phyloP scores from a whole-genome alignment of 139 green algal species.

The Desmodesmus armatus region DNA sequence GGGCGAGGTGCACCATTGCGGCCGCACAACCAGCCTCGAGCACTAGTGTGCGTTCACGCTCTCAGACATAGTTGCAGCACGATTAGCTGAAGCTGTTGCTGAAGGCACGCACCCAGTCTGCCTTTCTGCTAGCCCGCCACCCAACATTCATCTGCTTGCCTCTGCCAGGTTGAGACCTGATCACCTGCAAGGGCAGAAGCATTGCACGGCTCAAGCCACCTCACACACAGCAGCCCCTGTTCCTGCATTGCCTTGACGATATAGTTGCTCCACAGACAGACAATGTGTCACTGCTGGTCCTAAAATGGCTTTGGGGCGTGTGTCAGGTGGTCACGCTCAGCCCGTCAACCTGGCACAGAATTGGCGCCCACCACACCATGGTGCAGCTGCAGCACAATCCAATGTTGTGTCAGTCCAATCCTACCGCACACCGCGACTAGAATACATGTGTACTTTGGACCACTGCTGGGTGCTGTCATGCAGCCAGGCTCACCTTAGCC shows the following conservation, averaged over 20 bases:
- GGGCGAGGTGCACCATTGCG: too few relatives aligned
- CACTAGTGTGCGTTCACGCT: too few relatives aligned
- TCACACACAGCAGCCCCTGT: neutral
- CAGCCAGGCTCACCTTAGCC: constrained; percentile 49
- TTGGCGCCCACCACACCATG: too few relatives aligned
- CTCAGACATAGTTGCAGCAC: neutral
- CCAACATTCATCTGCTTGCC: constrained; percentile 71
- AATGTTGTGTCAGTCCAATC: neutral
- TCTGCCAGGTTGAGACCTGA: constrained; percentile 47
- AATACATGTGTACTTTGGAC: too few relatives aligned
- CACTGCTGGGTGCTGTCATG: neutral
- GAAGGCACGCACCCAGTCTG: constrained; percentile 50
- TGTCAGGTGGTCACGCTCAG: too few relatives aligned
- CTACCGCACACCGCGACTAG: neutral
- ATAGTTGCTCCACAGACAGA: neutral
- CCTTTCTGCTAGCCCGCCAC: constrained; percentile 44
- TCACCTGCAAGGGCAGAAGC: constrained; percentile 37
- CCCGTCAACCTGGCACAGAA: too few relatives aligned
- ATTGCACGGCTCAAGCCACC: neutral
- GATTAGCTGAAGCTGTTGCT: neutral
- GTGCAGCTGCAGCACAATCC: neutral
- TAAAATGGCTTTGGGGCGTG: too few relatives aligned
- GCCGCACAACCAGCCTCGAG: too few relatives aligned
- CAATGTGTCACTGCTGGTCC: too few relatives aligned
- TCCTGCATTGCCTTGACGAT: neutral